Percentiles rank a stretch among this genome's conserved stretches.
Evolutionary conservation across 805 yeast species (phyloP).

Genomic region (Candida insectalens): DNA sequence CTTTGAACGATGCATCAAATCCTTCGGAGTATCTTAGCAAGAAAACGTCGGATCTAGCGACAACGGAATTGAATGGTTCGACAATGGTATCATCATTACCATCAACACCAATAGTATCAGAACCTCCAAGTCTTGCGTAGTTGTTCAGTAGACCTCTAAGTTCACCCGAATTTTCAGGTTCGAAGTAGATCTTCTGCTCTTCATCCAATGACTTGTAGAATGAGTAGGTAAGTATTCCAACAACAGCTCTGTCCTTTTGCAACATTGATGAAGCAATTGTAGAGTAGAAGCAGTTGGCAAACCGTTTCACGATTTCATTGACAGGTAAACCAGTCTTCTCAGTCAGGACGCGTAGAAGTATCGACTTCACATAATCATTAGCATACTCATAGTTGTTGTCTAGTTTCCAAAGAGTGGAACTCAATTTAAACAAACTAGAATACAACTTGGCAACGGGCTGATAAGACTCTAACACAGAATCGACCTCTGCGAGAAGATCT

Average conservation of each 20-base stretch:
- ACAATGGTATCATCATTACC: slow-evolving; percentile 21
- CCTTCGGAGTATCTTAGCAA: slow-evolving; percentile 52
- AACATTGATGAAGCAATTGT: slow-evolving; percentile 37
- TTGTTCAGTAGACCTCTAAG: not conserved
- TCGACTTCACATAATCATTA: slow-evolving; percentile 30
- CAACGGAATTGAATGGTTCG: too few species aligned
- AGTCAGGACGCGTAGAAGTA: slow-evolving; percentile 23
- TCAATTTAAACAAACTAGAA: slow-evolving; percentile 37
- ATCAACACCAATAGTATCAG: not conserved
- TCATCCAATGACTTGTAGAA: slow-evolving; percentile 1
- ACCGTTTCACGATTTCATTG: slow-evolving; percentile 20
- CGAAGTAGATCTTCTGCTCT: too few species aligned
- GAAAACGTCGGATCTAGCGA: slow-evolving; percentile 26
- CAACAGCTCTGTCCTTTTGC: slow-evolving; percentile 32
- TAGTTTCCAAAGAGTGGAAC: slow-evolving; percentile 32
- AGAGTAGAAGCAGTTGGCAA: slow-evolving; percentile 40
- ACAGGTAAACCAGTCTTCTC: slow-evolving; percentile 13
- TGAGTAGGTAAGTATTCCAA: slow-evolving; percentile 32
- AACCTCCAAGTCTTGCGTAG: not conserved
- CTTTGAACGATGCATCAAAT: slow-evolving; percentile 52
- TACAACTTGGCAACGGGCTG: slow-evolving; percentile 46
- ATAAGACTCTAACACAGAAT: slow-evolving; percentile 35
- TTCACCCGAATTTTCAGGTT: not conserved
- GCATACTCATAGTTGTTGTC: slow-evolving; percentile 53
- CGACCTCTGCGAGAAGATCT: slow-evolving; percentile 44